A percentile compares a stretch with the other conserved stretches of the same genome.
Conservation (phyloP, 306 rosid species). For the Mimosa pudica region DNA sequence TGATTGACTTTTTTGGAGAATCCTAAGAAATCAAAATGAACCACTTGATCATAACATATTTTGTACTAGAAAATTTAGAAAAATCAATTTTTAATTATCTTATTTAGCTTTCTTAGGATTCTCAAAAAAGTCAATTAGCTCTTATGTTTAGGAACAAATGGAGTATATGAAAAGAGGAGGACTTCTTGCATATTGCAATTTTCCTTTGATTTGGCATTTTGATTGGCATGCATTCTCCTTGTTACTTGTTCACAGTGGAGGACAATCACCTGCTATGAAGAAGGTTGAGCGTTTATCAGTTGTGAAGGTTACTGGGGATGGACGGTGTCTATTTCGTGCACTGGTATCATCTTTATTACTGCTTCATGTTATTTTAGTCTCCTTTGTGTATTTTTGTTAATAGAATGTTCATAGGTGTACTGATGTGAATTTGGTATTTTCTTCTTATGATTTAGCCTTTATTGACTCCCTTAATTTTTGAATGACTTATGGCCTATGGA, state of each 20-base stretch:
- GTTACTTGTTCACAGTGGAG: slow-evolving; percentile 41
- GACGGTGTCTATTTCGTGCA: slow-evolving; percentile 91
- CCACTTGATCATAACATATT: too few relatives aligned
- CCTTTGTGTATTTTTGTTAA: slow-evolving; percentile 16
- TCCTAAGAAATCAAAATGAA: too few relatives aligned
- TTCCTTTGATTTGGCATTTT: slow-evolving; percentile 25
- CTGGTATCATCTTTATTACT: slow-evolving; percentile 49
- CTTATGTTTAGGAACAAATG: too few relatives aligned
- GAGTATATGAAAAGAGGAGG: too few relatives aligned
- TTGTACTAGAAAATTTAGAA: too few relatives aligned
- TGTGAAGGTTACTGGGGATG: slow-evolving; percentile 87
- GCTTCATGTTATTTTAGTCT: slow-evolving; percentile 15
- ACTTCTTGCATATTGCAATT: background rate
- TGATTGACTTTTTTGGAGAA: too few relatives aligned
- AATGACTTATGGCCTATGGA: slow-evolving; percentile 2
- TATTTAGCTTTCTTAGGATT: too few relatives aligned
- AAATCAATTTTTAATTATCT: too few relatives aligned
- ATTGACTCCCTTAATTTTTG: background rate
- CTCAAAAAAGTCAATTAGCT: too few relatives aligned
- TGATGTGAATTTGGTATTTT: slow-evolving; percentile 11
- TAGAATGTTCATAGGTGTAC: background rate
- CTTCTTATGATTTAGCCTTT: background rate
- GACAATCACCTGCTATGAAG: slow-evolving; percentile 66
- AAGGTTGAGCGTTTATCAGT: slow-evolving; percentile 70
- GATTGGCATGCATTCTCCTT: background rate